These are phyloP conservation scores for Ogataea naganishii DNA, from an alignment of 805 yeast genomes.

Conservation along the genomic window DNA sequence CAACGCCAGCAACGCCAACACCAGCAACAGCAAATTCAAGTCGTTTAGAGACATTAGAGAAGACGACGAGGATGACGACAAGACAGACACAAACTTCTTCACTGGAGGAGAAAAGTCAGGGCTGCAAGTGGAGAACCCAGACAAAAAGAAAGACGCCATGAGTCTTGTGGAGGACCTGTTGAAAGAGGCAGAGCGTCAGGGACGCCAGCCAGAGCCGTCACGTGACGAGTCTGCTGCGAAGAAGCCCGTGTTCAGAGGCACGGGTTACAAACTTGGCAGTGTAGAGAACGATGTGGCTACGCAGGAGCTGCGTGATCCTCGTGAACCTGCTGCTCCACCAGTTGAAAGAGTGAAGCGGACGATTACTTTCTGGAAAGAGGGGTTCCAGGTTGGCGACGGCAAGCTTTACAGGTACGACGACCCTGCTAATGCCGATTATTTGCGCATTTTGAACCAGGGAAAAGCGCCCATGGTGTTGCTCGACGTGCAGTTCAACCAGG, in stretches of 20 bases:
- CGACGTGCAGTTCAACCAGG: slow-evolving; percentile 83
- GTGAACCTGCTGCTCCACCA: slow-evolving; percentile 14
- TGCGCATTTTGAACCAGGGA: slow-evolving; percentile 78
- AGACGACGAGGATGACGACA: slow-evolving; percentile 24
- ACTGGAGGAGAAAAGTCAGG: slow-evolving; percentile 72
- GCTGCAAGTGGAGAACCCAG: slow-evolving; percentile 71
- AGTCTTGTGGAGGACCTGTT: slow-evolving; percentile 46
- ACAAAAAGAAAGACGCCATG: slow-evolving; percentile 27
- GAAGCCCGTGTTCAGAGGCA: slow-evolving; percentile 32
- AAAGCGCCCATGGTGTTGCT: slow-evolving; percentile 82
- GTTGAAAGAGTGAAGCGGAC: slow-evolving; percentile 59
- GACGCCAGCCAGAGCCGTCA: slow-evolving; percentile 35
- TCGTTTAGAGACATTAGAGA: slow-evolving; percentile 24
- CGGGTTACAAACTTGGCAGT: slow-evolving; percentile 46
- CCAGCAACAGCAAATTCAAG: slow-evolving; percentile 12
- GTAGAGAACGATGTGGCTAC: slow-evolving; percentile 28
- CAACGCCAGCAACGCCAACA: slow-evolving; percentile 1
- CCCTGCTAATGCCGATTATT: slow-evolving; percentile 72
- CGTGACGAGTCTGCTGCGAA: slow-evolving; percentile 15
- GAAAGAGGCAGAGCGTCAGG: slow-evolving; percentile 61
- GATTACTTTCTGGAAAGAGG: slow-evolving; percentile 93
- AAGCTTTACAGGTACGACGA: slow-evolving; percentile 81
- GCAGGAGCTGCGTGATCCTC: slow-evolving; percentile 22
- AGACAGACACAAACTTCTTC: slow-evolving; percentile 30
- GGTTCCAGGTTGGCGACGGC: slow-evolving; percentile 93